phyloP scores from a whole-genome alignment of 139 green algal genomes.

The Zygnema cylindricum region DNA sequence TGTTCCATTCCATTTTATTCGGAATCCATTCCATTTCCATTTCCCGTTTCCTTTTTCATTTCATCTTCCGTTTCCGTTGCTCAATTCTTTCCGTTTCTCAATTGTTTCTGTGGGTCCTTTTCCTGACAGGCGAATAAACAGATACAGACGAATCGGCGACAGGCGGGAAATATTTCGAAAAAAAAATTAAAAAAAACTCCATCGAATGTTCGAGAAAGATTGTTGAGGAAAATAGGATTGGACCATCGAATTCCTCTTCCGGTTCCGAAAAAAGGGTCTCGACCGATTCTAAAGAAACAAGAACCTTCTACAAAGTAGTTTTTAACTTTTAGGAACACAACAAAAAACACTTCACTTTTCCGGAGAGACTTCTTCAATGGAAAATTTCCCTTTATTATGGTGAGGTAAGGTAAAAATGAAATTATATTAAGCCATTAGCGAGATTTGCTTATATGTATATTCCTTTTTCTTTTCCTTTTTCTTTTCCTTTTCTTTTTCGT shows the following conservation, averaged over 20 bases:
- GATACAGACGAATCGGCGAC: background rate
- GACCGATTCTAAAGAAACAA: background rate
- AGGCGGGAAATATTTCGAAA: background rate
- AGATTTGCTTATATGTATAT: too few species aligned
- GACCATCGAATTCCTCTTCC: conserved; percentile 3
- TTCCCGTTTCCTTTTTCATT: background rate
- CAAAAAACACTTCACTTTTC: background rate
- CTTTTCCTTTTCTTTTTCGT: too few species aligned
- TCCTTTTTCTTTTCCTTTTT: too few species aligned
- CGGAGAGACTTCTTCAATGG: too few species aligned
- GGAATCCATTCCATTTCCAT: background rate
- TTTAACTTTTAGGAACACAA: background rate
- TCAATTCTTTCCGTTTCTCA: too few species aligned
- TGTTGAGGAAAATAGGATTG: background rate
- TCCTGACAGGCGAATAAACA: background rate
- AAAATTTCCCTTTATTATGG: too few species aligned
- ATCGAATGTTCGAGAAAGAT: background rate
- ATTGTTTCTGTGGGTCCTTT: too few species aligned
- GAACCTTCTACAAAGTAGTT: background rate
- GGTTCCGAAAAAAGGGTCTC: background rate
- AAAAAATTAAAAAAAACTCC: background rate
- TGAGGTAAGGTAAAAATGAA: too few species aligned
- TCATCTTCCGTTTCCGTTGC: background rate
- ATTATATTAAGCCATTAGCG: too few species aligned
- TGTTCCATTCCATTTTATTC: background rate